These are phyloP conservation scores for Hygrophorus pudorinus DNA, from an alignment of 768 basidiomycete species.

Conservation along the genomic window DNA sequence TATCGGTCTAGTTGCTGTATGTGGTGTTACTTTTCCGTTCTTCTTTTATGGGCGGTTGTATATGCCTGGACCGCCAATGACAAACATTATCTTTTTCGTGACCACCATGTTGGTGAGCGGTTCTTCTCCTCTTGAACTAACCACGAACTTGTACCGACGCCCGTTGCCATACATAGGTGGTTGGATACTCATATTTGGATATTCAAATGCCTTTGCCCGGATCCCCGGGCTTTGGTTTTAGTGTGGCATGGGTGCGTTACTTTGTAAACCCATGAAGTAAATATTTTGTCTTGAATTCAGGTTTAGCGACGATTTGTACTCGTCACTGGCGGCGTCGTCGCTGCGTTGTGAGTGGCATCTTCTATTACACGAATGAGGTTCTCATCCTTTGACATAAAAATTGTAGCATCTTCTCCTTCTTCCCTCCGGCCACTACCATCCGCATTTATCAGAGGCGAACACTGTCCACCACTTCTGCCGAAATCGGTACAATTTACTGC, in stretches of 20 bases:
- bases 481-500: slow-evolving; percentile 68
- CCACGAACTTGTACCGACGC: no score
- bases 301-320: slow-evolving; percentile 54
- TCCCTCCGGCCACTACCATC: slow-evolving; percentile 69
- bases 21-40: no score
- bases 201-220: slow-evolving; percentile 34
- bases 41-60: no score
- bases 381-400: not conserved
- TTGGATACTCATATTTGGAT: slow-evolving; percentile 70
- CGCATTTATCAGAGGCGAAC: slow-evolving; percentile 63
- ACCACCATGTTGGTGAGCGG: no score
- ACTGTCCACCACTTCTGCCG: slow-evolving; percentile 55
- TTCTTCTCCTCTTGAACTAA: no score
- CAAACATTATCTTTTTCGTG: no score
- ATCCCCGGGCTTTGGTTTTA: slow-evolving; percentile 48
- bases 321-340: slow-evolving; percentile 61
- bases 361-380: not conserved
- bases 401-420: slow-evolving; percentile 53
- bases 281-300: not conserved
- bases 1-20: no score
- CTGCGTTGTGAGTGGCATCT: slow-evolving; percentile 52
- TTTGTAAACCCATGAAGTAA: not conserved
- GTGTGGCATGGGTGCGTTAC: slow-evolving; percentile 61
- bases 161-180: slow-evolving; percentile 34
- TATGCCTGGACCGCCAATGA: no score